Base-by-base conservation (phyloP, 129 eudicot genomes). In the Ambrosia trifida region DNA sequence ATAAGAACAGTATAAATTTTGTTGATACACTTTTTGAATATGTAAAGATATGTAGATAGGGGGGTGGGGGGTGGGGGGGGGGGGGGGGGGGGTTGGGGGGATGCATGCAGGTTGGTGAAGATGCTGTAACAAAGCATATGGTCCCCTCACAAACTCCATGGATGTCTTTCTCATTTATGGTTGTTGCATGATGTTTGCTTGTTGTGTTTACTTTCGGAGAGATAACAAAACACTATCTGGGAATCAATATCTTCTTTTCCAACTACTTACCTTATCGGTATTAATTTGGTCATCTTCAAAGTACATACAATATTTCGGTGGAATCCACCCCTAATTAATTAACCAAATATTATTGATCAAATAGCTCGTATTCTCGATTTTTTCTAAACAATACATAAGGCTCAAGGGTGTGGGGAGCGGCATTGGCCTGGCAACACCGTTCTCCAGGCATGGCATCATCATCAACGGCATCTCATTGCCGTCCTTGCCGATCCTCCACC, bases 101-200 rank as follows among this genome's bases (percentile, higher is more conserved):
- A 30, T 76, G 58, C 75, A 62, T 49, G 65, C 24, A 61, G 81
- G 61, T 77, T 77, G 76, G 81, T 69, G 76, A 77, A 77, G 81
- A 77, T 77, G 81, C 81, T 77, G 49, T 60, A 61, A 70, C 76
- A 69, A 77, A 77, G 74, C 45, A 61, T 41, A 77, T 69, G 81
- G 81, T 77, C 76, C 81, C 81, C 81, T 77, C 76, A 76, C 69
- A 69, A 69, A 76, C 52, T 60, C 76, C 76, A 69, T 52, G 71
- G 66, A 77, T 61, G 64, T 77, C 43, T 77, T 69, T 53, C 64
- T 69, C 56, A 50, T 50, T 49, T 77, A 30, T 77, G 45, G 76
- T 36, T 69, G 30, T 69, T 76, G 80, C 70, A 76, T 76, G 70
- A 68, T 70, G 81, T 66, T 61, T 60, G 65, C 71, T 56, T 69